Percentiles rank a stretch among this genome's conserved stretches.
Evolutionary conservation across 2,329 filamentous ascomycete genomes (phyloP).

Genomic region (Cadophora malorum): DNA sequence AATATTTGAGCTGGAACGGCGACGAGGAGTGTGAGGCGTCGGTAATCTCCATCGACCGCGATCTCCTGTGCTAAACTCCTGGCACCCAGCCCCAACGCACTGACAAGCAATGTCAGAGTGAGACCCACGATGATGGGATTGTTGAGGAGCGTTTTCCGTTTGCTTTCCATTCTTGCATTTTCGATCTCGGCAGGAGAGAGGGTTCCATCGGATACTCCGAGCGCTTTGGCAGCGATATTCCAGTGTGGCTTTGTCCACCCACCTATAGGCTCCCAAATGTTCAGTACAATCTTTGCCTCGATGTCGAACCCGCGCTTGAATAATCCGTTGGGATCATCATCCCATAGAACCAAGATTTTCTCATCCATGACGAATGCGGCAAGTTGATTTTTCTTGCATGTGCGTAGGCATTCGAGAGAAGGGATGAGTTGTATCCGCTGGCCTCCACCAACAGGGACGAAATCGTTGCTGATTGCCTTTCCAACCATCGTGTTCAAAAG

Average conservation of each 20-base stretch:
- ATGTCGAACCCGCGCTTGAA: constrained; percentile 58
- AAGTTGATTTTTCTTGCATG: constrained; percentile 69
- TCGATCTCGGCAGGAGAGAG: constrained; percentile 45
- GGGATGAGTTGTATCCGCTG: constrained; percentile 68
- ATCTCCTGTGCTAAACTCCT: constrained; percentile 60
- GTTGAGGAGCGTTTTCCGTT: constrained; percentile 59
- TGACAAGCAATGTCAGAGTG: constrained; percentile 59
- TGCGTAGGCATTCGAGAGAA: constrained; percentile 60
- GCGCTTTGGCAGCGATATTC: neutral
- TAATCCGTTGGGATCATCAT: constrained; percentile 64
- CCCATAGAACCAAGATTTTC: constrained; percentile 67
- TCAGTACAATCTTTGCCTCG: constrained; percentile 59
- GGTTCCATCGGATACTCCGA: constrained; percentile 35
- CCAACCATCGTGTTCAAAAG: constrained; percentile 53
- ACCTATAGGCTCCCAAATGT: constrained; percentile 58
- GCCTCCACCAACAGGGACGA: constrained; percentile 63
- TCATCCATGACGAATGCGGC: constrained; percentile 67
- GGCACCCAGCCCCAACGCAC: constrained; percentile 63
- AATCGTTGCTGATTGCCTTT: constrained; percentile 51
- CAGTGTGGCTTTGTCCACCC: neutral
- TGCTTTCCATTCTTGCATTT: constrained; percentile 44
- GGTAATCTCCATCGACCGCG: constrained; percentile 57
- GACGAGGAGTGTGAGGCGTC: constrained; percentile 59
- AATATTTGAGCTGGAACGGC: constrained; percentile 63
- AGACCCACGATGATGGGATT: constrained; percentile 59